Percentiles rank a stretch among this genome's conserved stretches.
Conservation (phyloP, 31 red algal genomes). For the Porphyra umbilicalis region DNA sequence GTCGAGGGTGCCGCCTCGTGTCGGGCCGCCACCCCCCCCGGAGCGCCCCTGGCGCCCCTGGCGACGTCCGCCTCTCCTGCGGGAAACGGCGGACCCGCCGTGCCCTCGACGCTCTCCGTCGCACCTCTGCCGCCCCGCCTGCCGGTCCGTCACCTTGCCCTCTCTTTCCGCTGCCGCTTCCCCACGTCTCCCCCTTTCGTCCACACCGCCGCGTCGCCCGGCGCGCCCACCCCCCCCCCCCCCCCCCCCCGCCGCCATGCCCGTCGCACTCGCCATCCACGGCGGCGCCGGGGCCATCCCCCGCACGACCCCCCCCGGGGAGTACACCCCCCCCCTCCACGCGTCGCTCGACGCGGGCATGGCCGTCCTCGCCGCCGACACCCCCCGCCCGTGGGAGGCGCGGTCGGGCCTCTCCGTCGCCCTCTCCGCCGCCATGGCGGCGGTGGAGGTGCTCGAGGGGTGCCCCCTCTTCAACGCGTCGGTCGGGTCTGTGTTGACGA, state of each 20-base stretch:
- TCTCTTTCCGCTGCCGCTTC: too few relatives aligned
- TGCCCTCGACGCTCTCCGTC: too few relatives aligned
- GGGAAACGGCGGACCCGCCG: too few relatives aligned
- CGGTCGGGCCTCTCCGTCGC: constrained; percentile 1
- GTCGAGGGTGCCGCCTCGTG: too few relatives aligned
- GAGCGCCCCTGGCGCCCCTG: too few relatives aligned
- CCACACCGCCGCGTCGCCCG: too few relatives aligned
- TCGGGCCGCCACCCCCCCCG: too few relatives aligned
- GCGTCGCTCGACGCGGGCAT: constrained; percentile 21
- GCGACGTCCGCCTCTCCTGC: too few relatives aligned
- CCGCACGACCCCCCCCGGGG: constrained; percentile 4
- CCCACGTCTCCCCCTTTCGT: too few relatives aligned
- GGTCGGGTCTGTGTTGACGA: constrained; percentile 19
- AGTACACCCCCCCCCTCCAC: constrained; percentile 15
- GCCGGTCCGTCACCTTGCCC: too few relatives aligned
- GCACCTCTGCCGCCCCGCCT: too few relatives aligned
- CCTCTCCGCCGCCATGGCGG: constrained; percentile 34
- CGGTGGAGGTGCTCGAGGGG: constrained; percentile 34
- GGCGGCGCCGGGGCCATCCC: constrained; percentile 46
- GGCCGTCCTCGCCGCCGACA: not conserved
- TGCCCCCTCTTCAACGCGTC: constrained; percentile 46
- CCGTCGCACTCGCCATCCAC: constrained; percentile 38
- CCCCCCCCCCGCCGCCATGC: not conserved
- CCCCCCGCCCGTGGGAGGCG: constrained; percentile 13
- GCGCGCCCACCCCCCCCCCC: not conserved